These are phyloP conservation scores for Pseudocercospora macadamiae DNA, from an alignment of 2,329 filamentous ascomycete species.

Conservation along the genomic window DNA sequence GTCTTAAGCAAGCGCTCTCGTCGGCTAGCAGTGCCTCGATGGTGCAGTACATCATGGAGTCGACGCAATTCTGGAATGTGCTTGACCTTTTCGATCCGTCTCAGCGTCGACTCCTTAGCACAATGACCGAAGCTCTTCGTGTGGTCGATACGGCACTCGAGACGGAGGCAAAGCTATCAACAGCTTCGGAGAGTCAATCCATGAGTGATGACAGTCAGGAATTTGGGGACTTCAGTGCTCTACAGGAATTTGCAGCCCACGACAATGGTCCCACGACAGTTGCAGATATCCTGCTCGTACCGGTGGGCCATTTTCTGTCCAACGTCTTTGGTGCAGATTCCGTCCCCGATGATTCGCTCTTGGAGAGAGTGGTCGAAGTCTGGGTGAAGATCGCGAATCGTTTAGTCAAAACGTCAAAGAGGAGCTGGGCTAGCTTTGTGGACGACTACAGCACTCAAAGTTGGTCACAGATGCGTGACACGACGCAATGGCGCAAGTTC, in stretches of 20 bases:
- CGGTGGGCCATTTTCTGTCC: constrained; percentile 59
- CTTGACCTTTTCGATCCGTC: constrained; percentile 56
- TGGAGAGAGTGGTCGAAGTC: constrained; percentile 56
- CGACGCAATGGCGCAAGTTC: constrained; percentile 50
- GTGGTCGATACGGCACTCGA: constrained; percentile 49
- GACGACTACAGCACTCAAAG: constrained; percentile 57
- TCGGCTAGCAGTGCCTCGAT: constrained; percentile 33
- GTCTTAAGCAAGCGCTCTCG: constrained; percentile 54
- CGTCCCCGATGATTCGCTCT: constrained; percentile 56
- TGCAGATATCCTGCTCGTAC: constrained; percentile 50
- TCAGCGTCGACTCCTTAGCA: constrained; percentile 43
- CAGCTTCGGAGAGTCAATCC: constrained; percentile 37
- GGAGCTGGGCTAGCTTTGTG: constrained; percentile 60
- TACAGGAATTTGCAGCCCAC: constrained; percentile 47
- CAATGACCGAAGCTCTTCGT: constrained; percentile 55
- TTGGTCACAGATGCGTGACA: constrained; percentile 52
- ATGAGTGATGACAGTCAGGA: constrained; percentile 65
- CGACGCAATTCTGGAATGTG: constrained; percentile 46
- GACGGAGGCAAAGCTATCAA: constrained; percentile 22
- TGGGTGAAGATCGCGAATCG: constrained; percentile 57
- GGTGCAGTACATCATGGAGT: constrained; percentile 41
- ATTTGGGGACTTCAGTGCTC: constrained; percentile 61
- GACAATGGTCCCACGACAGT: constrained; percentile 26
- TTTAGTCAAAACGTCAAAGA: constrained; percentile 44
- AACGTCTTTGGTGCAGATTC: constrained; percentile 64